These are phyloP conservation scores for Schwanniomyces pseudopolymorphus DNA, from an alignment of 805 yeast genomes.

Conservation along the genomic window DNA sequence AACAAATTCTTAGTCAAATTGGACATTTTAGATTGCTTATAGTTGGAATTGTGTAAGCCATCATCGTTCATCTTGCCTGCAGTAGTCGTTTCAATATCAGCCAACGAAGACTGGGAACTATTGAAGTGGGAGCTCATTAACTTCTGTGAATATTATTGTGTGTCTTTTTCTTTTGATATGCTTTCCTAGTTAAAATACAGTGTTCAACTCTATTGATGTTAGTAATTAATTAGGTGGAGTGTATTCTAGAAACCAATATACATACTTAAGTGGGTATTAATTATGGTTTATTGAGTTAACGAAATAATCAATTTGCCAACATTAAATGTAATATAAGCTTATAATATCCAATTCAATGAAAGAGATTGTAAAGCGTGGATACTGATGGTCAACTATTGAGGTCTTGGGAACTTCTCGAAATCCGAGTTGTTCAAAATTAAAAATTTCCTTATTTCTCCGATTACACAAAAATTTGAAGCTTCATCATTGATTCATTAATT, in stretches of 20 bases:
- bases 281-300: not conserved
- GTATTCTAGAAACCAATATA: not conserved
- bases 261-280: not conserved
- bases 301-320: not conserved
- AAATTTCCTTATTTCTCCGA: slow-evolving; percentile 5
- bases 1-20: slow-evolving; percentile 30
- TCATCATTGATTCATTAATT: too few species aligned
- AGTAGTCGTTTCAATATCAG: not conserved
- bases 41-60: not conserved
- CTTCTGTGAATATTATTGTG: not conserved
- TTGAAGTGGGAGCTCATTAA: slow-evolving; percentile 2
- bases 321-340: not conserved
- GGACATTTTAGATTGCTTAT: slow-evolving; percentile 17
- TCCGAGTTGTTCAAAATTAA: slow-evolving; percentile 1
- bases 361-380: not conserved
- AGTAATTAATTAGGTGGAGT: not conserved
- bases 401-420: not conserved
- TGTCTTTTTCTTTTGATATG: not conserved
- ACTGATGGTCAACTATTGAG: not conserved
- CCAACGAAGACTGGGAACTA: slow-evolving; percentile 1
- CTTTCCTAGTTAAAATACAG: not conserved
- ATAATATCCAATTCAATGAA: not conserved
- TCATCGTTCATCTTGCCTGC: not conserved
- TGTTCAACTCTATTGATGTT: not conserved
- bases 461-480: slow-evolving; percentile 6